These are phyloP conservation scores for Paraurostyla sp. DNA, from an alignment of 73 alveolate species.

Conservation along the genomic window DNA sequence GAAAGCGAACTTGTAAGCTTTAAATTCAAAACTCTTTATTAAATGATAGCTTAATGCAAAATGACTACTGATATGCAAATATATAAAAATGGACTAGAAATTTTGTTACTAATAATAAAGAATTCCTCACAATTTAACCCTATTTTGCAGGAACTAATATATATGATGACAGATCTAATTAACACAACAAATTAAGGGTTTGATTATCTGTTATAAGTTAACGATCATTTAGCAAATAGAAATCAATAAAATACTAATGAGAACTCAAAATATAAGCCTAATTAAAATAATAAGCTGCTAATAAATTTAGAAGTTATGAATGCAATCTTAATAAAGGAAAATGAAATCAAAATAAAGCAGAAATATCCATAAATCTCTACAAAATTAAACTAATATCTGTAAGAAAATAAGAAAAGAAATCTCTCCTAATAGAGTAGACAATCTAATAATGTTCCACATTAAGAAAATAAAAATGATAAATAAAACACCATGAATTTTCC, in stretches of 20 bases:
- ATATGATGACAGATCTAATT: background rate
- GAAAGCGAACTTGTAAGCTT: background rate
- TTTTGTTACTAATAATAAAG: background rate
- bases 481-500: background rate
- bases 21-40: background rate
- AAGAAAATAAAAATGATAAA: background rate
- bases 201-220: background rate
- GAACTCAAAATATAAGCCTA: background rate
- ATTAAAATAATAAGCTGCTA: background rate
- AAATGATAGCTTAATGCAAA: background rate
- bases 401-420: slow-evolving; percentile 12
- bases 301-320: background rate
- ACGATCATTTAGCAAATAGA: background rate
- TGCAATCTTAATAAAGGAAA: background rate
- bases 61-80: background rate
- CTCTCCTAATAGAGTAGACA: background rate
- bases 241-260: background rate
- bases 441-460: background rate
- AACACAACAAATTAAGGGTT: background rate
- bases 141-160: background rate
- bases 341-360: background rate
- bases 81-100: background rate
- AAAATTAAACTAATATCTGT: slow-evolving; percentile 2
- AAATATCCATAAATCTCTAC: slow-evolving; percentile 8
- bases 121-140: background rate